Evolutionary conservation across 805 yeast genomes (phyloP), one percentile per base, ranked within the genome.

Genomic region (Yarrowia sp.): DNA sequence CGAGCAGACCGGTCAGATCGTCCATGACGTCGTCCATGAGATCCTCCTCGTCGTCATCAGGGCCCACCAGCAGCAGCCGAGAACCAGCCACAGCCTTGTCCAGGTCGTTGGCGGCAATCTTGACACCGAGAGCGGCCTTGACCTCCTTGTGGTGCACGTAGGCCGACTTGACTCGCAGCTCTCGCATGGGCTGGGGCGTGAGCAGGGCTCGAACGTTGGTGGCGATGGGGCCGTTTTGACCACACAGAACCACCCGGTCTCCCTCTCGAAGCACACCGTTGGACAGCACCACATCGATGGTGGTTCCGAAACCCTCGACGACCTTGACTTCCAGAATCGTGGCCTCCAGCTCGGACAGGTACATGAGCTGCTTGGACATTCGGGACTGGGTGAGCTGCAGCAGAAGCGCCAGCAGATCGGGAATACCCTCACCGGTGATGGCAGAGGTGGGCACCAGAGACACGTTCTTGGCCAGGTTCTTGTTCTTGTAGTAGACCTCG

Each of bases 11-110:
- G 50, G 98, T 92, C 77, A 95, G 84, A 79, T 95, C 99, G 75
- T 94, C 98, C 99, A 95, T 96, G 68, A 95, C 98, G 69, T 94
- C 98, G 77, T 95, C 98, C 96, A 90, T 89, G 74, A 95, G 76
- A 69, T 94, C 98, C 70, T 95, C 99, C 81, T 95, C 99, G 73
- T 95, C 98, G 73, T 95, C 99, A 69, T 91, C 97, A 71, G 93
- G 96, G 52, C 97, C 97, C 72, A 93, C 98, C 74, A 94, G 94
- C 71, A 95, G 81, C 78, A 95, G 83, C 77, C 99, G 86, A 30
- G 99, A 95, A 81, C 99, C 99, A 56, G 99, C 98, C 76, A 95
- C 97, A 13, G 99, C 99, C 81, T 95, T 94, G 76, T 95, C 99
- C 73, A 95, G 86, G 77, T 95, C 99, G 77, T 91, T 91, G 47